These are phyloP conservation scores for Botryobasidium botryosum DNA, from an alignment of 768 basidiomycete genomes.

Conservation along the genomic window DNA sequence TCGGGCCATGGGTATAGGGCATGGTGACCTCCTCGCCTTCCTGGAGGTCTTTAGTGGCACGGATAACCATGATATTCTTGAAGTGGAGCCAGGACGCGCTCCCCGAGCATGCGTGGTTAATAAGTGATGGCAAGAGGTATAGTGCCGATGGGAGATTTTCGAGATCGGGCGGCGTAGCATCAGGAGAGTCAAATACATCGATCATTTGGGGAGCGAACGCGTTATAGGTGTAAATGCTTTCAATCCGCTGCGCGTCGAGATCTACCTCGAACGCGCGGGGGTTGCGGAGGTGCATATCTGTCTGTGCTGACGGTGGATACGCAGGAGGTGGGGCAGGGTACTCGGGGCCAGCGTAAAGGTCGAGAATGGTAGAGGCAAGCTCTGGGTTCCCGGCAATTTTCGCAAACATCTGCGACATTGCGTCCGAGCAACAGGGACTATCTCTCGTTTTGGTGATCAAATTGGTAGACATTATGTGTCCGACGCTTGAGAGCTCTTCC, in stretches of 20 bases:
- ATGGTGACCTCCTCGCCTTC: conserved; percentile 17
- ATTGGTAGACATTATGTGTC: not conserved
- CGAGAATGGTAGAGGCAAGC: too few relatives aligned
- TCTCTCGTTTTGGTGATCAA: not conserved
- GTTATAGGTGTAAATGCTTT: too few relatives aligned
- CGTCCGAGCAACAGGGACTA: not conserved
- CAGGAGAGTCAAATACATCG: too few relatives aligned
- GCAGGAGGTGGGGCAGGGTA: conserved; percentile 15
- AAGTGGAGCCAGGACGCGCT: conserved; percentile 16
- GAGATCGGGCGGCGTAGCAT: too few relatives aligned
- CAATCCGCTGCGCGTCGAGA: too few relatives aligned
- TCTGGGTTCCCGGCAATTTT: too few relatives aligned
- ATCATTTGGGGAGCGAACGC: too few relatives aligned
- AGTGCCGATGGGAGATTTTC: conserved; percentile 13
- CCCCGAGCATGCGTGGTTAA: conserved; percentile 22
- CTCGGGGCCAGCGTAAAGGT: conserved; percentile 18
- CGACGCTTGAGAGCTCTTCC: conserved; percentile 4
- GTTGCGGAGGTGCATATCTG: too few relatives aligned
- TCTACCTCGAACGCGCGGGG: too few relatives aligned
- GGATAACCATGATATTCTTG: conserved; percentile 20
- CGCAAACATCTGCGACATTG: not conserved
- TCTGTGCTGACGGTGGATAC: too few relatives aligned
- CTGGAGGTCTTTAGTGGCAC: conserved; percentile 14
- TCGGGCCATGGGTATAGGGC: conserved; percentile 9
- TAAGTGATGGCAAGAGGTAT: conserved; percentile 19